phyloP scores from a whole-genome alignment of 306 rosid genomes.

The Cucumis melo region DNA sequence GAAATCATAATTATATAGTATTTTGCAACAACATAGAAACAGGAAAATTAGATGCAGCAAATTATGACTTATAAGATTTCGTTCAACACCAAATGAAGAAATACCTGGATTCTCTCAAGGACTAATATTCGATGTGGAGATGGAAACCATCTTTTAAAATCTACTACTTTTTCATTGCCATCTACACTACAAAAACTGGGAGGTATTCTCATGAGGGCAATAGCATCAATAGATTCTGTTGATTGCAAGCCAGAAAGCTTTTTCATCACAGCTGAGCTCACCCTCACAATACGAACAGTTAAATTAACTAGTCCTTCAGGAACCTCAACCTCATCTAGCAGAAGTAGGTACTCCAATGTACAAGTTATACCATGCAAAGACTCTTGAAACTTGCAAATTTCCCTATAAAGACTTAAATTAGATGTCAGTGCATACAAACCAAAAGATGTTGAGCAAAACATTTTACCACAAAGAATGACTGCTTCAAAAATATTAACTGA shows the following conservation, averaged over 20 bases:
- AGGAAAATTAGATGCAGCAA: neutral
- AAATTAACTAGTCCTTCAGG: slow-evolving; percentile 40
- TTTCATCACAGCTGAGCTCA: slow-evolving; percentile 56
- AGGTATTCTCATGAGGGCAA: slow-evolving; percentile 69
- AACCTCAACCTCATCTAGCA: slow-evolving; percentile 48
- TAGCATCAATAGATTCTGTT: slow-evolving; percentile 58
- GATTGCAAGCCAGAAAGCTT: slow-evolving; percentile 73
- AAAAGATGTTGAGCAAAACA: neutral
- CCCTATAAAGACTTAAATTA: slow-evolving; percentile 35
- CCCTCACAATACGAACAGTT: slow-evolving; percentile 39
- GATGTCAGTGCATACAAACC: slow-evolving; percentile 1
- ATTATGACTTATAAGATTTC: neutral
- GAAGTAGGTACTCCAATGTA: slow-evolving; percentile 52
- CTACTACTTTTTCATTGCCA: slow-evolving; percentile 14
- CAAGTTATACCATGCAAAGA: slow-evolving; percentile 31
- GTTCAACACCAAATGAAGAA: neutral
- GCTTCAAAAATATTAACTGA: neutral
- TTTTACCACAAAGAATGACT: neutral
- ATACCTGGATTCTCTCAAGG: slow-evolving; percentile 86
- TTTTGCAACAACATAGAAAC: neutral
- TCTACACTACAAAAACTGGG: slow-evolving; percentile 34
- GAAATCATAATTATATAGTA: neutral
- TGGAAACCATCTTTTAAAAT: slow-evolving; percentile 41
- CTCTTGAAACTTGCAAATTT: slow-evolving; percentile 57
- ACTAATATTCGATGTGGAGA: slow-evolving; percentile 58